Conservation (phyloP, 257 asterid genomes). For the Scutellaria galericulata region DNA sequence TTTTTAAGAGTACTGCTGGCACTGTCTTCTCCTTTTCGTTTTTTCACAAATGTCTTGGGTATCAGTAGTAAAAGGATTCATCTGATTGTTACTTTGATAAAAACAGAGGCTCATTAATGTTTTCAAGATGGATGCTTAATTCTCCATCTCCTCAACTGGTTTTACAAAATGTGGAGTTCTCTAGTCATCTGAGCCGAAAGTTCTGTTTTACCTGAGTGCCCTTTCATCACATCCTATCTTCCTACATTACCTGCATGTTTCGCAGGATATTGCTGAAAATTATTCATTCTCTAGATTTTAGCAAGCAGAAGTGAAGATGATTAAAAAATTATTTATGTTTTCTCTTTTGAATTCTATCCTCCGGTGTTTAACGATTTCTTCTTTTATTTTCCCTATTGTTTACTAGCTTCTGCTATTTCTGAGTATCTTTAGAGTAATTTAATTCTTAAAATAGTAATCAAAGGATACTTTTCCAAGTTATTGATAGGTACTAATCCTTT, state of each 20-base stretch:
- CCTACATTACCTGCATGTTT: not conserved
- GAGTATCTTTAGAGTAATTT: not conserved
- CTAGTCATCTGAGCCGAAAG: not conserved
- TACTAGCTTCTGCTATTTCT: conserved; percentile 14
- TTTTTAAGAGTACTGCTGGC: conserved; percentile 6
- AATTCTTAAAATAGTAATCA: conserved; percentile 1
- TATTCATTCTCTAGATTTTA: conserved; percentile 8
- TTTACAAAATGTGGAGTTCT: not conserved
- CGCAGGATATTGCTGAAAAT: not conserved
- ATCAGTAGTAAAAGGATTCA: conserved; percentile 8
- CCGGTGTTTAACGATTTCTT: not conserved
- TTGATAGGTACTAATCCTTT: not conserved
- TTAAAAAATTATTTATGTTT: not conserved
- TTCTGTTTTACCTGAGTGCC: not conserved
- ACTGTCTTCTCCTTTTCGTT: not conserved
- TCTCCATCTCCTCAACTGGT: conserved; percentile 22
- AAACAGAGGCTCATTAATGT: not conserved
- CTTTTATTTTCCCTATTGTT: not conserved
- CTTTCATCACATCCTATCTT: not conserved
- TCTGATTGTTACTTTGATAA: not conserved
- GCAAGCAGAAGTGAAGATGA: not conserved
- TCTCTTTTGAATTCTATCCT: conserved; percentile 17
- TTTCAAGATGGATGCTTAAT: conserved; percentile 13
- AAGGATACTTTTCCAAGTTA: conserved; percentile 6
- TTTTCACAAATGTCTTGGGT: conserved; percentile 8